These are phyloP conservation scores for Fusarium verticillioides DNA, from an alignment of 2,329 filamentous ascomycete genomes.

Conservation along the genomic window DNA sequence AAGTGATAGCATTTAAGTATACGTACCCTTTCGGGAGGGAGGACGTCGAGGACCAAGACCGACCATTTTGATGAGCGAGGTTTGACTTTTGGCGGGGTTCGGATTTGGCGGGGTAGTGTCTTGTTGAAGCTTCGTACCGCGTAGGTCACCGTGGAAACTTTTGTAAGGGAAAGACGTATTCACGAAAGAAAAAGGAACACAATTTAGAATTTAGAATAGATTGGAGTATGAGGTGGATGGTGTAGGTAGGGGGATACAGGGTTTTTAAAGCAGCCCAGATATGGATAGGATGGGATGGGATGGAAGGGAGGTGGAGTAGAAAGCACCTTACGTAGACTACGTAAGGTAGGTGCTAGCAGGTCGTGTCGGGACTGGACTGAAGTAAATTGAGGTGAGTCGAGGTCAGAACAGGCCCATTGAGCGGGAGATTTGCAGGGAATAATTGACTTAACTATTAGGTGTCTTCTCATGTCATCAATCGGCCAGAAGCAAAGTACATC, in stretches of 20 bases:
- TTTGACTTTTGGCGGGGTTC: slow-evolving; percentile 50
- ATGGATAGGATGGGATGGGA: slow-evolving; percentile 33
- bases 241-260: slow-evolving; percentile 30
- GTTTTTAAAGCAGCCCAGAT: slow-evolving; percentile 40
- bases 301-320: slow-evolving; percentile 40
- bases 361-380: neutral
- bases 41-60: slow-evolving; percentile 62
- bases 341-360: slow-evolving; percentile 28
- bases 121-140: slow-evolving; percentile 25
- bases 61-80: slow-evolving; percentile 57
- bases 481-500: slow-evolving; percentile 33
- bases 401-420: slow-evolving; percentile 32
- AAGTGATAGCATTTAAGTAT: slow-evolving; percentile 20
- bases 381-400: slow-evolving; percentile 7
- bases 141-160: neutral
- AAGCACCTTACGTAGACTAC: slow-evolving; percentile 22
- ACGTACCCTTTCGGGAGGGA: slow-evolving; percentile 74
- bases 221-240: neutral
- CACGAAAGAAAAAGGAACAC: slow-evolving; percentile 1
- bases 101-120: slow-evolving; percentile 52
- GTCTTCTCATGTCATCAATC: slow-evolving; percentile 18
- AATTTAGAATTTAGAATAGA: neutral
- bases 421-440: slow-evolving; percentile 31
- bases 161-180: neutral
- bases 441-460: neutral